Conservation (phyloP, 1,139 yeast genomes). For the Geotrichum reessii region DNA sequence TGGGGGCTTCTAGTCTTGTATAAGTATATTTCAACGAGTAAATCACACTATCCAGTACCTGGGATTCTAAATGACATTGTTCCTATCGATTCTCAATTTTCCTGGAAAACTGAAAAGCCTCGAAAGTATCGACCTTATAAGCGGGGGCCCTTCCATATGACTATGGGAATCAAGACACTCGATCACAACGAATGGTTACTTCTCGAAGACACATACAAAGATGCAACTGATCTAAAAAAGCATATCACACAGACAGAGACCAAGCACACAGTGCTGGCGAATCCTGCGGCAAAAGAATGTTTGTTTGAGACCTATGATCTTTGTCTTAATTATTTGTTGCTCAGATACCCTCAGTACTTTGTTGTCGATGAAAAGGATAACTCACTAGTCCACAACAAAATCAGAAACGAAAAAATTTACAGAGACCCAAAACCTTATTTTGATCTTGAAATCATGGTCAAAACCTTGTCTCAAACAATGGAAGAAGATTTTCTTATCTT, state of each 20-base stretch:
- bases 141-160: slow-evolving; percentile 55
- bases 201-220: slow-evolving; percentile 57
- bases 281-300: slow-evolving; percentile 46
- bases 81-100: slow-evolving; percentile 21
- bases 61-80: background rate
- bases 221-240: slow-evolving; percentile 43
- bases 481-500: slow-evolving; percentile 67
- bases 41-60: slow-evolving; percentile 6
- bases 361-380: slow-evolving; percentile 30
- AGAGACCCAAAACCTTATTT: slow-evolving; percentile 22
- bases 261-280: slow-evolving; percentile 36
- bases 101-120: slow-evolving; percentile 48
- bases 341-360: slow-evolving; percentile 59
- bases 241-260: slow-evolving; percentile 42
- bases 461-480: slow-evolving; percentile 43
- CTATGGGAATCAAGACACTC: slow-evolving; percentile 59
- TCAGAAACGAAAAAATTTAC: slow-evolving; percentile 43
- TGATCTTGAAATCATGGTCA: slow-evolving; percentile 33
- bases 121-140: slow-evolving; percentile 56
- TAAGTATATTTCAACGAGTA: background rate
- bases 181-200: slow-evolving; percentile 59
- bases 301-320: slow-evolving; percentile 52
- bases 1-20: background rate
- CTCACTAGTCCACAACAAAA: slow-evolving; percentile 38
- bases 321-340: slow-evolving; percentile 45